Conservation (phyloP, 306 rosid species). For the Begonia fuchsioides region DNA sequence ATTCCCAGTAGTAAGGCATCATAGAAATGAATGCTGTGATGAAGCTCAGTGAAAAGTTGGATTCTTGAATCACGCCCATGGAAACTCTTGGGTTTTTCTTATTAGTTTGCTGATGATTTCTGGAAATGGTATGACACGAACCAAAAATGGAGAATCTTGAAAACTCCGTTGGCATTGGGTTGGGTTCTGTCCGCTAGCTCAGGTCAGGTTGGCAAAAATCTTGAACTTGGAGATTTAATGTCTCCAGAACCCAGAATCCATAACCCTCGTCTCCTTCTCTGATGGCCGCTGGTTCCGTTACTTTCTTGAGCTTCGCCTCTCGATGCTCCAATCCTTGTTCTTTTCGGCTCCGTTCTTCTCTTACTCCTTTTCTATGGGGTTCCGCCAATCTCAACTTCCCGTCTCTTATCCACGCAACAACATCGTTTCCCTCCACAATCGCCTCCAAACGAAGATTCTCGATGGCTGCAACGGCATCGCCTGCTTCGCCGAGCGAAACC, state of each 20-base stretch:
- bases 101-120: too few relatives aligned
- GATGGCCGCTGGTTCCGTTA: slow-evolving; percentile 34
- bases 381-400: slow-evolving; percentile 11
- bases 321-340: slow-evolving; percentile 22
- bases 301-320: slow-evolving; percentile 23
- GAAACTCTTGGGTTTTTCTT: too few relatives aligned
- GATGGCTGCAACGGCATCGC: slow-evolving; percentile 33
- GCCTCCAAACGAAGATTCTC: slow-evolving; percentile 29
- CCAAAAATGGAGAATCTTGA: too few relatives aligned
- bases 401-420: slow-evolving; percentile 9
- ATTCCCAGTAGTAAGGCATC: too few relatives aligned
- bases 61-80: too few relatives aligned
- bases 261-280: not conserved
- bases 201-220: too few relatives aligned
- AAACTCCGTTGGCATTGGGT: too few relatives aligned
- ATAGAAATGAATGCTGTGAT: too few relatives aligned
- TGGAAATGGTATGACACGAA: too few relatives aligned
- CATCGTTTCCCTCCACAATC: slow-evolving; percentile 11
- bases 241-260: slow-evolving; percentile 2
- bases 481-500: slow-evolving; percentile 39
- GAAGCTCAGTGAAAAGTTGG: too few relatives aligned
- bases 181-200: too few relatives aligned
- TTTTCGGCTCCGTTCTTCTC: slow-evolving; percentile 18
- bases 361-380: slow-evolving; percentile 19
- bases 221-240: too few relatives aligned